These are phyloP conservation scores for Tricholoma matsutake DNA, from an alignment of 768 basidiomycete genomes.

Conservation along the genomic window DNA sequence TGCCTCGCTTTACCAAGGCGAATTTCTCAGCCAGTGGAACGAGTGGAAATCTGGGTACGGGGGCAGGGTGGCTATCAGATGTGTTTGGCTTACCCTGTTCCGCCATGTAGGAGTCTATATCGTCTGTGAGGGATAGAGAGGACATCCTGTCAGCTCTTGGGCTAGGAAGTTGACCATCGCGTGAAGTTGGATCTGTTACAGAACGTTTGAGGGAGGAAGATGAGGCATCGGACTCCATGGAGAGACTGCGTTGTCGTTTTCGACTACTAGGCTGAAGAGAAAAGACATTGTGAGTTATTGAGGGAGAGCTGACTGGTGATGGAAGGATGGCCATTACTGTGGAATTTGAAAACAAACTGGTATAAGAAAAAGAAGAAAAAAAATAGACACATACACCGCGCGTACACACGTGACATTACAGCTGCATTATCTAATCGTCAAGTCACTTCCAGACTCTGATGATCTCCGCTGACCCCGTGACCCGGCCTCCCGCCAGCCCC, in stretches of 20 bases:
- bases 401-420: conserved; percentile 1
- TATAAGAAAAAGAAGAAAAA: background rate
- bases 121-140: conserved; percentile 44
- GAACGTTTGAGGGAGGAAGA: conserved; percentile 79
- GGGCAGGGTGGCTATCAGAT: conserved; percentile 21
- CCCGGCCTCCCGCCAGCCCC: no score
- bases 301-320: conserved; percentile 45
- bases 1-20: conserved; percentile 45
- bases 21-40: conserved; percentile 46
- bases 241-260: conserved; percentile 73
- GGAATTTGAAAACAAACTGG: conserved; percentile 14
- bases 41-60: conserved; percentile 18
- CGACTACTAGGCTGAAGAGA: conserved; percentile 43
- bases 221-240: conserved; percentile 70
- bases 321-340: conserved; percentile 45
- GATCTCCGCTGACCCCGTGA: no score
- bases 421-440: no score
- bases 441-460: no score
- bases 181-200: conserved; percentile 60
- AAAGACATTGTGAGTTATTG: conserved; percentile 34
- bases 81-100: conserved; percentile 47
- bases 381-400: background rate
- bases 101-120: conserved; percentile 70
- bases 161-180: conserved; percentile 37
- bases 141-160: conserved; percentile 41